phyloP scores from a whole-genome alignment of 2,329 filamentous ascomycete species.

The Apiospora koreana region DNA sequence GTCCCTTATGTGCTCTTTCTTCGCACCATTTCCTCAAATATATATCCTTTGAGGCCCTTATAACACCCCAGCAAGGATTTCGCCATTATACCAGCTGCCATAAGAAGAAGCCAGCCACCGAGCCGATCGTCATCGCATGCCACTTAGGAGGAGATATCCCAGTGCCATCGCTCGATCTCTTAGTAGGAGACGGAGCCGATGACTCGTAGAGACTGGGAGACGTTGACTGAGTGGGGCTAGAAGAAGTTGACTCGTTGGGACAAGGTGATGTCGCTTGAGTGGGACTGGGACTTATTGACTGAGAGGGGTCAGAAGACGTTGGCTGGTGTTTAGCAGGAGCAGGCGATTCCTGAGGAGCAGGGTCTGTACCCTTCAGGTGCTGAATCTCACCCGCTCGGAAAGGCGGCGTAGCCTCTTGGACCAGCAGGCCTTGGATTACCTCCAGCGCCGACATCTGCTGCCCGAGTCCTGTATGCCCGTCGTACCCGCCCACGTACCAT shows the following conservation, averaged over 20 bases:
- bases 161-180: background rate
- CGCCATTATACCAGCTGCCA: background rate
- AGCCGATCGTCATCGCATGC: background rate
- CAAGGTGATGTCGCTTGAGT: no score
- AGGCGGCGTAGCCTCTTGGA: conserved; percentile 43
- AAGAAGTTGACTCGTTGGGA: background rate
- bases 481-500: conserved; percentile 62
- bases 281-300: background rate
- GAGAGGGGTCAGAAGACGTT: background rate
- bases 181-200: background rate
- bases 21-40: background rate
- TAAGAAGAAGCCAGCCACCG: background rate
- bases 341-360: background rate
- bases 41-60: background rate
- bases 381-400: conserved; percentile 50
- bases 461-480: conserved; percentile 57
- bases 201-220: no score
- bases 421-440: conserved; percentile 60
- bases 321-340: background rate
- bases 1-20: background rate
- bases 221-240: background rate
- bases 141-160: background rate
- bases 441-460: conserved; percentile 68
- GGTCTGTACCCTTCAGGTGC: conserved; percentile 33
- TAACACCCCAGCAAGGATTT: no score